Evolutionary conservation across 257 asterid genomes (phyloP).

Genomic region (Solanum habrochaites): DNA sequence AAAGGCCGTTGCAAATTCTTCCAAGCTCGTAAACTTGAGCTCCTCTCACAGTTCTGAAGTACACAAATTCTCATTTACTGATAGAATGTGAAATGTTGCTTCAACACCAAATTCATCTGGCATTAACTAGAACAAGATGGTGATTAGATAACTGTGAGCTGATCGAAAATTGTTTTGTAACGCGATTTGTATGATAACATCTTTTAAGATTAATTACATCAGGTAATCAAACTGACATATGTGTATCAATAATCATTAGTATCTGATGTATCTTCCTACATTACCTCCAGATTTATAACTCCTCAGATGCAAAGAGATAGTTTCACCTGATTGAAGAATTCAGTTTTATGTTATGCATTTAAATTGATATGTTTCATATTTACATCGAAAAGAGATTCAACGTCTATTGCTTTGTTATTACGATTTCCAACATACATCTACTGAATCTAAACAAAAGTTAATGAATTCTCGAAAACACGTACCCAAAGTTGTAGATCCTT

Average conservation of each 20-base stretch:
- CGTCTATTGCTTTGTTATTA: neutral
- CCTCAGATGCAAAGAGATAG: neutral
- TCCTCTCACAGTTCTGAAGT: slow-evolving; percentile 49
- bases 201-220: neutral
- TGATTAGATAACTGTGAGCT: neutral
- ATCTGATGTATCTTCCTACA: neutral
- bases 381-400: neutral
- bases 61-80: neutral
- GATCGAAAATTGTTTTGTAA: neutral
- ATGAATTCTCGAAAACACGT: neutral
- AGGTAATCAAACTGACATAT: neutral
- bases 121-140: neutral
- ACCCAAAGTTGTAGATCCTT: neutral
- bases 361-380: neutral
- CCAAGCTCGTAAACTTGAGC: slow-evolving; percentile 88
- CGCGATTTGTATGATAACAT: neutral
- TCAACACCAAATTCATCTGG: neutral
- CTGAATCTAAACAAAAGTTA: neutral
- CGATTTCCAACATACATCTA: neutral
- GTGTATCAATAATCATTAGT: neutral
- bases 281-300: neutral
- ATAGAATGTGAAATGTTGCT: neutral
- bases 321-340: neutral
- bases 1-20: slow-evolving; percentile 86
- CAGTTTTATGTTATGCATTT: neutral